Conservation (phyloP, 106 monocot genomes). For the Dendrobium officinale region DNA sequence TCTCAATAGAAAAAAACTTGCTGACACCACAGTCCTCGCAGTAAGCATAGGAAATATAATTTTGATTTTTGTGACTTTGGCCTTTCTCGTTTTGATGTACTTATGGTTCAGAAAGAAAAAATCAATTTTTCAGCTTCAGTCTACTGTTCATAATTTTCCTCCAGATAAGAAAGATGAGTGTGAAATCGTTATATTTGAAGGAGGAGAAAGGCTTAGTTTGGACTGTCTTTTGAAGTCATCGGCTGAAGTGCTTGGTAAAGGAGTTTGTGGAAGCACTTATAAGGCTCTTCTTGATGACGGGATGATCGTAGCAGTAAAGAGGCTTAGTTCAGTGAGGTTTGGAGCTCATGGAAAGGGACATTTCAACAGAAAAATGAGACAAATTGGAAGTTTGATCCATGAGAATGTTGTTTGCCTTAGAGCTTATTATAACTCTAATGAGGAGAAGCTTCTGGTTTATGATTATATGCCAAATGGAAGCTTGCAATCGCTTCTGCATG, state of each 20-base stretch:
- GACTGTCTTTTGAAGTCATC: slow-evolving; percentile 36
- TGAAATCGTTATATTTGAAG: slow-evolving; percentile 17
- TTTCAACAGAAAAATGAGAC: not conserved
- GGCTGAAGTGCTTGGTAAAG: slow-evolving; percentile 45
- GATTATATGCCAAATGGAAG: too few species aligned
- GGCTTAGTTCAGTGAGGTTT: not conserved
- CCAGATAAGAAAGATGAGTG: not conserved
- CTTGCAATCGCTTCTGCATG: not conserved
- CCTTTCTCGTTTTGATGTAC: slow-evolving; percentile 10
- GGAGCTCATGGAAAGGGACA: not conserved
- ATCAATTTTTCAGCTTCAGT: too few species aligned
- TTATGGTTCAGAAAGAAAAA: slow-evolving; percentile 11
- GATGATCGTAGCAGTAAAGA: not conserved
- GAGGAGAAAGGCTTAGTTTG: slow-evolving; percentile 26
- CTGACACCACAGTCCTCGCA: slow-evolving; percentile 15
- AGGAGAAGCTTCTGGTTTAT: not conserved
- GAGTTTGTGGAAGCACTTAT: slow-evolving; percentile 3
- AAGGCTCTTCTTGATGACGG: slow-evolving; percentile 1
- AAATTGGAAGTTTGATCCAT: not conserved
- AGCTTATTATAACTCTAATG: slow-evolving; percentile 4
- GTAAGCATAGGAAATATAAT: slow-evolving; percentile 14
- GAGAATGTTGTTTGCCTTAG: not conserved
- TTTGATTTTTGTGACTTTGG: slow-evolving; percentile 14
- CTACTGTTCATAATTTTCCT: not conserved
- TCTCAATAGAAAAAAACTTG: not conserved